Percentiles rank a stretch among this genome's conserved stretches.
Conservation (phyloP, 1,284 basidiomycete genomes). For the Rhodotorula sp. region DNA sequence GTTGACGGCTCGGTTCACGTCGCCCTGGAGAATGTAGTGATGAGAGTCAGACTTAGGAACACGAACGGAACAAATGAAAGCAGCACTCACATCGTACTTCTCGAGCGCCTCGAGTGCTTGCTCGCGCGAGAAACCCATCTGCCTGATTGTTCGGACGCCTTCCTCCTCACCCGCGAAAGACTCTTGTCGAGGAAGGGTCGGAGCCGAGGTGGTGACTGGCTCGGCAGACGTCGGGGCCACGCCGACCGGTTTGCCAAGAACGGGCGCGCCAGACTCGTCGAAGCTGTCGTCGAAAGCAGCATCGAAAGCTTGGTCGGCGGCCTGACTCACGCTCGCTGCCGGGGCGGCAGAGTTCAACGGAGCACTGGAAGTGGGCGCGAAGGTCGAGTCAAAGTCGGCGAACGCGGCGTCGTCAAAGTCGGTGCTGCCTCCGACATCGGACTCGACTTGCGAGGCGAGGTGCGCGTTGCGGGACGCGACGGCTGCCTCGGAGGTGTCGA, state of each 20-base stretch:
- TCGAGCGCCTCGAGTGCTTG: constrained; percentile 75
- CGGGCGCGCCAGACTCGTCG: not conserved
- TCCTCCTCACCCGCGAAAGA: constrained; percentile 66
- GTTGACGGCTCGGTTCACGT: constrained; percentile 69
- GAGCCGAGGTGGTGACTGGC: not conserved
- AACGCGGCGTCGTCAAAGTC: constrained; percentile 25
- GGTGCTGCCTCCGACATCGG: not conserved
- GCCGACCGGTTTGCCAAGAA: constrained; percentile 9
- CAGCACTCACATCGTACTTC: constrained; percentile 52
- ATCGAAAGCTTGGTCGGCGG: constrained; percentile 15
- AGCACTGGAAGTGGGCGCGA: constrained; percentile 2
- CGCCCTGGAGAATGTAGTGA: constrained; percentile 53
- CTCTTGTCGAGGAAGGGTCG: not conserved
- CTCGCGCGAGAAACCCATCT: constrained; percentile 78
- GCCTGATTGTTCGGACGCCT: constrained; percentile 69
- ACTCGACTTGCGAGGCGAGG: not conserved
- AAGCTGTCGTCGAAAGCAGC: constrained; percentile 24
- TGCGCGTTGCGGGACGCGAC: not conserved
- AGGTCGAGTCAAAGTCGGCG: constrained; percentile 33
- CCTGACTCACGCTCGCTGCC: not conserved
- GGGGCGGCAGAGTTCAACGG: not conserved
- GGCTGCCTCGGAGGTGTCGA: constrained; percentile 5
- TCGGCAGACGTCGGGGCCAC: not conserved
- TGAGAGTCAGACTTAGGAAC: fast-evolving
- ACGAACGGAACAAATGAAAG: too few relatives aligned